Evolutionary conservation across 208 protist species (phyloP), one percentile per base, ranked within the genome.

Genomic region (Sergeia podlipaevii): DNA sequence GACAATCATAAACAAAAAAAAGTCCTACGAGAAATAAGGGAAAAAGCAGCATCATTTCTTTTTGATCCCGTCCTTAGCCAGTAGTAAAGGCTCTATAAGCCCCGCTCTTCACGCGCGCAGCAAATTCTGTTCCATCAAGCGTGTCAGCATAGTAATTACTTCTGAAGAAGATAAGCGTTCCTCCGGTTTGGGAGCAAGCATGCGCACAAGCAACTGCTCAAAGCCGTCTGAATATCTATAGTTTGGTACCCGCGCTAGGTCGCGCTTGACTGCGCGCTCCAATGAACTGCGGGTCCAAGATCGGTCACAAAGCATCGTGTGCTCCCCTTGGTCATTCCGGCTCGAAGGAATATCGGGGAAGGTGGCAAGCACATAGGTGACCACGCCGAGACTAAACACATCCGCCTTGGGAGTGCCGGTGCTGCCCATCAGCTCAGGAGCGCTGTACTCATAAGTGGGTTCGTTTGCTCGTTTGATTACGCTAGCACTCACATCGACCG

Each of bases 311-410:
- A 93, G 58, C 34, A 89, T 69, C 32, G 84, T 38, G 34, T 41
- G 55, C 26, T 75, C 65, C 0, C 78, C 78, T 24, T 73, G 80
- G 43, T 65, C 62, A 11, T 82, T 82, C 8, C 45, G 47, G 39
- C 84, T 49, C 49, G 73, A 77, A 13, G 70, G 65, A 56, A 79
- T 88, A 36, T 93, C 80, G 1, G 85, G 85, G 28, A 93, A 66
- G 11, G 76, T 76, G 8, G 82, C 72, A n/a, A 93, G 69, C 6
- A 87, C 78, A 53, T 79, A 91, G 43, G 74, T 69, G 3, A 94
- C 80, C 18, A 91, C 80, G 44, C 87, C 87, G 24, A 94, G 73
- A 57, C 79, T 89, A 54, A 89, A 94, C 13, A 94, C 70, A 65
- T 94, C 87, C n/a, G 77, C 74, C 63, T 91, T 90, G 26, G 80